Base-by-base conservation (phyloP, 139 green algal species). In the Chlamydomonas sp. region DNA sequence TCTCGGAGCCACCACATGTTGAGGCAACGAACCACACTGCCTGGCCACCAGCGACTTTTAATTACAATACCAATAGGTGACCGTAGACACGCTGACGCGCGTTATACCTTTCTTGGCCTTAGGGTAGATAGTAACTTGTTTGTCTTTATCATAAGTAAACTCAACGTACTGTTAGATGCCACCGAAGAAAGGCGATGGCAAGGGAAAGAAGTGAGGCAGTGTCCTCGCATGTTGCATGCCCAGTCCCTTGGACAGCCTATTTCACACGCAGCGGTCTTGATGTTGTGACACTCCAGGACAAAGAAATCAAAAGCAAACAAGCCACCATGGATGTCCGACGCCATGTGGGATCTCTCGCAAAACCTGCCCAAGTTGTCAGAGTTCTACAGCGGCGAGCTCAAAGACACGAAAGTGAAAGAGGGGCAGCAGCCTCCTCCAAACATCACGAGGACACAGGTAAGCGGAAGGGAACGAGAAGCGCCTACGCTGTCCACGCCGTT, bases 351-450 rank as follows among this genome's bases (percentile, higher is more conserved):
- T 49, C 87, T 92, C 2, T 79, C 63, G 4, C 83, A 88, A 12
- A 81, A 76, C 58, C 10, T 88, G 5, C 73, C 66, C 12, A 81
- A 88, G 73, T 69, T 91, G 16, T 78, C 89, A 8, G 90, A 93
- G 76, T 93, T 91, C 75, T 93, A 86, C 64, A 85, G 79, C 61
- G 90, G 90, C 9, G 90, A 93, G 3, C 73, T 93, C 20, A 93
- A 93, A 58, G 90, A 93, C 5, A 82, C 83, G 3, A 93, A 93
- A n/a, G 63, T 89, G 31, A 93, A 93, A 71, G 87, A 83, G 20
- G 85, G 80, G 16, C 87, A 91, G 64, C 85, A 86, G 16, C 83
- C 88, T 0, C 83, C 80, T 5, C 87, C 87, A 3, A 93, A 88
- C 83, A 91, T 93, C 69, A 88, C 79, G 5, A 74, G 79, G 0